Conservation (phyloP, 2,329 filamentous ascomycete species). For the Clarireedia monteithiana region DNA sequence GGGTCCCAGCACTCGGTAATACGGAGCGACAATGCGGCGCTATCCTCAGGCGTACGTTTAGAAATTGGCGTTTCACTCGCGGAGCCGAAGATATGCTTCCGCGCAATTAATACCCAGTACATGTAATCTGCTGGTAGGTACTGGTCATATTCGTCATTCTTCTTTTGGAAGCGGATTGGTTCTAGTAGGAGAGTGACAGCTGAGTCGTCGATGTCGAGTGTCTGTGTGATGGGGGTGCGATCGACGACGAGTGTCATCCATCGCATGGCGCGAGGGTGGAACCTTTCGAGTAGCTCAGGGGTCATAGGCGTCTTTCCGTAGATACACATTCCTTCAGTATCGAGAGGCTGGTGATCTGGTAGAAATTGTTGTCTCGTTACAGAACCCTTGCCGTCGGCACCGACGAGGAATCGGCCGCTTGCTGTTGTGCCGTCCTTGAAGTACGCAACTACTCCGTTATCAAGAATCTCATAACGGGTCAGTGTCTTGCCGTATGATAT, state of each 20-base stretch:
- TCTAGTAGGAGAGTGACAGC: slow-evolving; percentile 22
- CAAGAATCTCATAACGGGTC: slow-evolving; percentile 15
- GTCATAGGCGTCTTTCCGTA: slow-evolving; percentile 35
- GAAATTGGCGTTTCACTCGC: not conserved
- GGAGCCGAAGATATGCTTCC: slow-evolving; percentile 7
- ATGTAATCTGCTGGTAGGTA: slow-evolving; percentile 27
- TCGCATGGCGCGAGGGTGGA: slow-evolving; percentile 15
- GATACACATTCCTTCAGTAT: slow-evolving; percentile 32
- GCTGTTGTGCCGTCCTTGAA: slow-evolving; percentile 31
- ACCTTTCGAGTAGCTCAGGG: slow-evolving; percentile 16
- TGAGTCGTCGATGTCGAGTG: slow-evolving; percentile 9
- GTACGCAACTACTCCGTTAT: slow-evolving; percentile 19
- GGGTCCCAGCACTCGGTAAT: slow-evolving; percentile 11
- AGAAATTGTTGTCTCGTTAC: slow-evolving; percentile 31
- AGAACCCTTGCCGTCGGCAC: slow-evolving; percentile 34
- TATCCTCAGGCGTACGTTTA: not conserved
- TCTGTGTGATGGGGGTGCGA: slow-evolving; percentile 11
- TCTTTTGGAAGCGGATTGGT: slow-evolving; percentile 19
- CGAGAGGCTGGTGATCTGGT: slow-evolving; percentile 30
- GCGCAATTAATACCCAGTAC: slow-evolving; percentile 28
- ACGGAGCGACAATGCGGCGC: not conserved
- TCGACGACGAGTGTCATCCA: slow-evolving; percentile 24
- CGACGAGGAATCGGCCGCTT: slow-evolving; percentile 31
- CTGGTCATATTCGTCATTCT: slow-evolving; percentile 6
- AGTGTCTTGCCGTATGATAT: slow-evolving; percentile 29